A percentile compares a stretch with the other conserved stretches of the same genome.
These are phyloP conservation scores for Cordyceps militaris DNA, from an alignment of 2,329 filamentous ascomycete genomes.

Conservation along the genomic window DNA sequence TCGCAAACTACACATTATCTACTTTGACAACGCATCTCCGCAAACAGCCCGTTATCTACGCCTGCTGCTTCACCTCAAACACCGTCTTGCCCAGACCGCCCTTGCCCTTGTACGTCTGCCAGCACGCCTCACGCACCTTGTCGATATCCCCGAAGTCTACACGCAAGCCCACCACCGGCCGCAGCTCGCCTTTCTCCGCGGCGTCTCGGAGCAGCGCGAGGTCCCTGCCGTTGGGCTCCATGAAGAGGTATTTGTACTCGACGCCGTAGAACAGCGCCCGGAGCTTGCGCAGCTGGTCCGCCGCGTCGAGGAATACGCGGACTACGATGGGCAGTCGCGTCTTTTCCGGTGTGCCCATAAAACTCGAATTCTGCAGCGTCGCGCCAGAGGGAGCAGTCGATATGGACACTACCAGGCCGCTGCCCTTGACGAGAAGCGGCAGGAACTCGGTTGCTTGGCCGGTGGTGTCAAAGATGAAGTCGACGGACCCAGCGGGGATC, in stretches of 20 bases:
- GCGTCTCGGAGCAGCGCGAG: constrained; percentile 14
- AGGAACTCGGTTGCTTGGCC: constrained; percentile 28
- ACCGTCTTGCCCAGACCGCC: constrained; percentile 37
- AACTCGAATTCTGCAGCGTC: constrained; percentile 25
- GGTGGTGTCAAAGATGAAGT: constrained; percentile 38
- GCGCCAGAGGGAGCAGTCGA: constrained; percentile 29
- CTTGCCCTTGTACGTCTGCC: constrained; percentile 29
- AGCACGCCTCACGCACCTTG: constrained; percentile 29
- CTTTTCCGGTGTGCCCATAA: constrained; percentile 22
- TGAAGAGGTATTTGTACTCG: constrained; percentile 30
- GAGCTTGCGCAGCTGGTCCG: constrained; percentile 24
- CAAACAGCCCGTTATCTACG: neutral
- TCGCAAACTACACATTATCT: neutral
- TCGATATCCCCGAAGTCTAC: constrained; percentile 28
- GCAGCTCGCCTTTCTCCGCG: constrained; percentile 16
- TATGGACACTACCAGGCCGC: constrained; percentile 30
- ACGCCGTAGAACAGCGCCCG: constrained; percentile 28
- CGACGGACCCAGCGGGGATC: constrained; percentile 29
- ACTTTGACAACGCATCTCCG: neutral
- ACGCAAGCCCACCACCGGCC: constrained; percentile 17
- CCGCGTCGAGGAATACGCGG: constrained; percentile 23
- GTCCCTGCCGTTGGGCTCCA: constrained; percentile 26
- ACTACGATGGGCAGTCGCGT: constrained; percentile 21
- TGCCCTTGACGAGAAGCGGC: constrained; percentile 27
- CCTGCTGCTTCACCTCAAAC: constrained; percentile 9